Percentiles rank a stretch among this genome's conserved stretches.
Evolutionary conservation across 2,329 filamentous ascomycete species (phyloP).

Genomic region (Furcasterigmium sp.): DNA sequence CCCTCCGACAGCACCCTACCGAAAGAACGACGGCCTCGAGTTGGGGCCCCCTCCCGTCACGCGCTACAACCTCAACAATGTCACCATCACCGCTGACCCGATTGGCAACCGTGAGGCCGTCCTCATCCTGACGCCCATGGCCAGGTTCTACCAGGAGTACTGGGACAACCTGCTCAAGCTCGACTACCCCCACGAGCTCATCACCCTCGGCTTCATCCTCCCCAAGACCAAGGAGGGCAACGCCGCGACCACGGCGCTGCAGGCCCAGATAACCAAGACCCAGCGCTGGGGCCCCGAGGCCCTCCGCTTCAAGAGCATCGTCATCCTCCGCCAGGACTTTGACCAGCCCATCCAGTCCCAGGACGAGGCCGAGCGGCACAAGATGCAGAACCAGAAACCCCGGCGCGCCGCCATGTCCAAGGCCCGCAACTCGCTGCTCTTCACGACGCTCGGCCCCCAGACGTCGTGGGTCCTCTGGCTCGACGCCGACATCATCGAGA

Average conservation of each 20-base stretch:
- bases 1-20: conserved; percentile 36
- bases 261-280: conserved; percentile 78
- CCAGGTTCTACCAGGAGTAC: conserved; percentile 88
- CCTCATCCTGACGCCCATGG: conserved; percentile 87
- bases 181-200: conserved; percentile 86
- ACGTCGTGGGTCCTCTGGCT: conserved; percentile 98
- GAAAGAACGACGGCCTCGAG: conserved; percentile 33
- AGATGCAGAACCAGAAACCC: conserved; percentile 82
- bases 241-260: conserved; percentile 73
- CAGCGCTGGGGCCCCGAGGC: conserved; percentile 72
- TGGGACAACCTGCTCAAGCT: conserved; percentile 89
- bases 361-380: conserved; percentile 83
- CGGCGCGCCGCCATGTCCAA: conserved; percentile 87
- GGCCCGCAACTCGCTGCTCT: conserved; percentile 88
- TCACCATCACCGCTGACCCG: conserved; percentile 75
- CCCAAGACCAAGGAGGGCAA: conserved; percentile 93
- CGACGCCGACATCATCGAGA: conserved; percentile 87
- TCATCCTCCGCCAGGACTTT: conserved; percentile 92
- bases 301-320: conserved; percentile 84
- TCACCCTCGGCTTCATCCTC: conserved; percentile 92
- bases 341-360: conserved; percentile 77
- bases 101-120: conserved; percentile 77
- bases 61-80: conserved; percentile 91
- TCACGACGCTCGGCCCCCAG: conserved; percentile 84
- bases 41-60: conserved; percentile 73